A percentile compares a stretch with the other conserved stretches of the same genome.
Conservation (phyloP, 352 stramenopile genomes). For the Phytophthora tentaculata region DNA sequence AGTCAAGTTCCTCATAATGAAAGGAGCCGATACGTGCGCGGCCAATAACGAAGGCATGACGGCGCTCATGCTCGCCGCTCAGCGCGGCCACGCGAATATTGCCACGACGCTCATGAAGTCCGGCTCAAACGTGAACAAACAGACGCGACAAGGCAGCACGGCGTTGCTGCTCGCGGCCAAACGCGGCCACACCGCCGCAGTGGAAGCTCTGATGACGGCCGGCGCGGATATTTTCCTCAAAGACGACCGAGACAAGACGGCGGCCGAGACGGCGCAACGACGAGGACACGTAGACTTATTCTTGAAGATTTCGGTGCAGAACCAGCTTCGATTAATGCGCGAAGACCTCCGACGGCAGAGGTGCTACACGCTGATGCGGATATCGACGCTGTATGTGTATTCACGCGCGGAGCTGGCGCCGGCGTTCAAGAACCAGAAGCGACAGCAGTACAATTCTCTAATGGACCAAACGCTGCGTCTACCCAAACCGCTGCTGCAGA, state of each 20-base stretch:
- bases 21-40: conserved; percentile 70
- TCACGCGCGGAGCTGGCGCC: conserved; percentile 53
- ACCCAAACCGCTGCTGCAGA: conserved; percentile 81
- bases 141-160: conserved; percentile 87
- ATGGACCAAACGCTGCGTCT: conserved; percentile 76
- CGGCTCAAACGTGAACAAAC: conserved; percentile 88
- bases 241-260: conserved; percentile 88
- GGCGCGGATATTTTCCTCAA: conserved; percentile 90
- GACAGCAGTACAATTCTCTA: conserved; percentile 53
- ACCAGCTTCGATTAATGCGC: conserved; percentile 84
- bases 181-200: conserved; percentile 76
- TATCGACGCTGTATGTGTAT: conserved; percentile 76
- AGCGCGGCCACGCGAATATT: conserved; percentile 83
- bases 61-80: conserved; percentile 84
- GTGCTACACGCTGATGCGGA: conserved; percentile 71
- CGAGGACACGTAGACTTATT: conserved; percentile 85
- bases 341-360: conserved; percentile 72
- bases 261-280: conserved; percentile 81
- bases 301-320: conserved; percentile 87
- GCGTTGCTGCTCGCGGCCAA: conserved; percentile 86
- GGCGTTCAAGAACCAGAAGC: conserved; percentile 50
- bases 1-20: conserved; percentile 78
- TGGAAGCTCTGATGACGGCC: conserved; percentile 80
- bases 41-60: conserved; percentile 92
- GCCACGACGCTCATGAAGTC: conserved; percentile 83